Base-by-base conservation (phyloP, 2,329 filamentous ascomycete genomes). In the Teratosphaeria destructans region DNA sequence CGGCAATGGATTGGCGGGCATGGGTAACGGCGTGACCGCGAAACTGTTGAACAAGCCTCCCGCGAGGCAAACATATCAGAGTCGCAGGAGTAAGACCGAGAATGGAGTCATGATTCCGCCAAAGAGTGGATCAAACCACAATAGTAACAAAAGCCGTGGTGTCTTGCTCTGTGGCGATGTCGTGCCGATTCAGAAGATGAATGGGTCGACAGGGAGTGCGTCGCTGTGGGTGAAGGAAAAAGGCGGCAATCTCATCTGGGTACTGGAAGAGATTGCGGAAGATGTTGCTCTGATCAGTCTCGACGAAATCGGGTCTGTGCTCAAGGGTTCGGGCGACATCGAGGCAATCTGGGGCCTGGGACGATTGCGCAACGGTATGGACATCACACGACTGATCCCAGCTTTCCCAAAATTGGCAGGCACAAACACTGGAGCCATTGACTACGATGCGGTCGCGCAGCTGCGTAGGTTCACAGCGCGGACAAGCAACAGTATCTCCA, bases 151-250 rank as follows among this genome's bases (percentile, higher is more conserved):
- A 64, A 95, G 90, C 27, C 82, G 91, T 66, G 93, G 93, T 3
- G 94, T 99, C 29, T 75, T 99, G 57, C 81, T 99, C 1, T 99
- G 94, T 67, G 94, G 94, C 52, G 94, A 99, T 72, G 93, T 99
- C n/a, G 90, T 99, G 19, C 94, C 94, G 0, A 99, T 99, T 61
- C 89, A 92, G 72, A 99, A 97, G 75, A 85, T 94, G 62, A 96
- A 99, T 68, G 94, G 94, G 3, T 84, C 87, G 11, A 93, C 87
- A 4, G 94, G 94, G 2, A 92, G 94, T 60, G 94, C 94, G 43
- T 97, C 92, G 74, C 78, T 99, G 47, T 99, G 94, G 94, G 94
- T 99, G 3, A 99, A 99, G 77, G 94, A 99, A 74, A 99, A 99
- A 75, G 84, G 87, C 55, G 86, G 90, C 57, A 92, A 93, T 10